These are phyloP conservation scores for Wickerhamomyces bisporus DNA, from an alignment of 805 yeast genomes.

Conservation along the genomic window DNA sequence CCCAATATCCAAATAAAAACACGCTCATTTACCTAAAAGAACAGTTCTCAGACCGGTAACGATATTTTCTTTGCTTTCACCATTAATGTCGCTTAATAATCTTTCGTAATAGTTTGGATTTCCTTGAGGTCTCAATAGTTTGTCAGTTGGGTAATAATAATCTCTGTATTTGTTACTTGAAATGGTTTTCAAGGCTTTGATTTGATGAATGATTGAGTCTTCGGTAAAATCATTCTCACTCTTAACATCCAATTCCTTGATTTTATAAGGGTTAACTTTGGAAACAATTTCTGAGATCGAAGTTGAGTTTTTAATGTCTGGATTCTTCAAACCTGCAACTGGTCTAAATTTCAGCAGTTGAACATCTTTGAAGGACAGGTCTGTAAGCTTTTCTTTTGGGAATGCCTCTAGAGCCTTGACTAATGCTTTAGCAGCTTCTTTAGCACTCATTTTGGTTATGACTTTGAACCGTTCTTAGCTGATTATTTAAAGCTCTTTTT, in stretches of 20 bases:
- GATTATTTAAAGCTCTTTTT: too few species aligned
- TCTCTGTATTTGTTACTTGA: constrained; percentile 56
- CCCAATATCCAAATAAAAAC: neutral
- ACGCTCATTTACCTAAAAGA: constrained; percentile 58
- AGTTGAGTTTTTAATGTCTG: constrained; percentile 34
- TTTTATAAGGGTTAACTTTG: constrained; percentile 40
- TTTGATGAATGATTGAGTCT: constrained; percentile 46
- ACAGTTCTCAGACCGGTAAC: constrained; percentile 68
- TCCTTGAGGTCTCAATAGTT: constrained; percentile 74
- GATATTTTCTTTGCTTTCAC: constrained; percentile 63
- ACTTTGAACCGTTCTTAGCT: too few species aligned
- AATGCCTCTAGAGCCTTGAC: constrained; percentile 53
- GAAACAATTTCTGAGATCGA: constrained; percentile 36
- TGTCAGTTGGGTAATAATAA: constrained; percentile 60
- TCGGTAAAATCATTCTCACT: constrained; percentile 44
- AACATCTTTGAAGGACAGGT: constrained; percentile 61
- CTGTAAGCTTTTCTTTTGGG: constrained; percentile 66
- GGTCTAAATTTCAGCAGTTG: constrained; percentile 55
- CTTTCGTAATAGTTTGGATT: constrained; percentile 75
- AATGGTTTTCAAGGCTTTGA: constrained; percentile 50
- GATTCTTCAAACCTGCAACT: constrained; percentile 43
- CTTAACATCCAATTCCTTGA: constrained; percentile 36
- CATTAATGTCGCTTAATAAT: constrained; percentile 62
- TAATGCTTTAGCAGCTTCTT: constrained; percentile 51
- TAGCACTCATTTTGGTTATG: constrained; percentile 14